phyloP scores from a whole-genome alignment of 352 stramenopile species.

The Elongisporangium anandrum region DNA sequence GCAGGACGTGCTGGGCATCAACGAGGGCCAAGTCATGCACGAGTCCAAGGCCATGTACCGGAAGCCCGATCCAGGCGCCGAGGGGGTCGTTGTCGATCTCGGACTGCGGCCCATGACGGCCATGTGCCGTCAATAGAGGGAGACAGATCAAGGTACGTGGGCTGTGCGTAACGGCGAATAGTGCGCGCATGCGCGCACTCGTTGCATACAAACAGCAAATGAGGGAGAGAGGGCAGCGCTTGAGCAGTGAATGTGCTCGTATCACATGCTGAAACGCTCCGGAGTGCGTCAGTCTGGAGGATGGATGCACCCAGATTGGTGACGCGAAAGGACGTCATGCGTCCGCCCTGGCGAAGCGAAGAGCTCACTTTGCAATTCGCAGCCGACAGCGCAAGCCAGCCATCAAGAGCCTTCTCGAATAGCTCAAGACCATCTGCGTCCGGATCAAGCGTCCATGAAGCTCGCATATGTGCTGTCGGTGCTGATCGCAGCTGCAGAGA shows the following conservation, averaged over 20 bases:
- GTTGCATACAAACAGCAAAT: not conserved
- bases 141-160: not conserved
- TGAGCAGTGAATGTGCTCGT: not conserved
- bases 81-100: slow-evolving; percentile 75
- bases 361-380: not conserved
- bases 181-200: not conserved
- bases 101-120: slow-evolving; percentile 57
- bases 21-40: slow-evolving; percentile 85
- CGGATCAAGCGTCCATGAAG: not conserved
- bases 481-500: not conserved
- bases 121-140: slow-evolving; percentile 41
- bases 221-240: not conserved
- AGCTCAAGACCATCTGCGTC: not conserved
- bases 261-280: not conserved
- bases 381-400: not conserved
- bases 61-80: slow-evolving; percentile 63
- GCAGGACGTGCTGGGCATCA: slow-evolving; percentile 88
- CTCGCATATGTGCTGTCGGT: not conserved
- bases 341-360: not conserved
- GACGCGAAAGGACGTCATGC: not conserved
- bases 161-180: not conserved
- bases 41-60: slow-evolving; percentile 80
- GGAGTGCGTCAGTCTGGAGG: too few species aligned
- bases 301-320: not conserved
- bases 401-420: not conserved